Evolutionary conservation across 352 stramenopile genomes (phyloP).

Genomic region (Globisporangium splendens): DNA sequence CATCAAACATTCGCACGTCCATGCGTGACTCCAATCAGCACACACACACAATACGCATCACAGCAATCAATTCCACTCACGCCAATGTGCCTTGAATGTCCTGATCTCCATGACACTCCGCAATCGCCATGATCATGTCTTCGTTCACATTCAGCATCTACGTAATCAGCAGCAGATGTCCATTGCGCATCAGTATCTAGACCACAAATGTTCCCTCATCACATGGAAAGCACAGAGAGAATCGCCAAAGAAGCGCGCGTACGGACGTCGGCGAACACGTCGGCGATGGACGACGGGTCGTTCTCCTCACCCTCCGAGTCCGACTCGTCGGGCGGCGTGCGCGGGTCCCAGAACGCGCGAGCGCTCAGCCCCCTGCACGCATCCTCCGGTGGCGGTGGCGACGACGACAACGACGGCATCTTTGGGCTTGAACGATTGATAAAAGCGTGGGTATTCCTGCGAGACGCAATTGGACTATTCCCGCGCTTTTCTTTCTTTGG

Average conservation of each 20-base stretch:
- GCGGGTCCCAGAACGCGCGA: conserved; percentile 6
- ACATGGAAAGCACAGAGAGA: too few relatives aligned
- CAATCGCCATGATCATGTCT: conserved; percentile 57
- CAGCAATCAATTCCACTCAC: conserved; percentile 23
- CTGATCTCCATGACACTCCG: conserved; percentile 56
- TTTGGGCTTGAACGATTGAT: background rate
- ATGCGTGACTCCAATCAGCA: background rate
- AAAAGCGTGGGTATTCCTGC: background rate
- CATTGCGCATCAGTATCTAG: background rate
- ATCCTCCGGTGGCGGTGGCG: background rate
- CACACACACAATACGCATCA: background rate
- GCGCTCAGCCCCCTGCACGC: background rate
- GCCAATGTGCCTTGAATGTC: conserved; percentile 47
- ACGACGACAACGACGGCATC: background rate
- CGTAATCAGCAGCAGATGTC: background rate
- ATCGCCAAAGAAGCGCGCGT: too few relatives aligned
- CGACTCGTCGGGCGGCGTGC: background rate
- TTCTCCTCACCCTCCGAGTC: conserved; percentile 28
- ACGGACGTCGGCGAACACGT: conserved; percentile 67
- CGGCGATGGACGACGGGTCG: conserved; percentile 48
- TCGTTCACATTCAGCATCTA: conserved; percentile 79
- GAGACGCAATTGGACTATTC: background rate
- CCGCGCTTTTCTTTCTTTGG: background rate
- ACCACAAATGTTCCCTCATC: too few relatives aligned
- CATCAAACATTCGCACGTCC: background rate